A percentile compares a stretch with the other conserved stretches of the same genome.
phyloP scores from a whole-genome alignment of 106 monocot species.

The Platanthera zijinensis region DNA sequence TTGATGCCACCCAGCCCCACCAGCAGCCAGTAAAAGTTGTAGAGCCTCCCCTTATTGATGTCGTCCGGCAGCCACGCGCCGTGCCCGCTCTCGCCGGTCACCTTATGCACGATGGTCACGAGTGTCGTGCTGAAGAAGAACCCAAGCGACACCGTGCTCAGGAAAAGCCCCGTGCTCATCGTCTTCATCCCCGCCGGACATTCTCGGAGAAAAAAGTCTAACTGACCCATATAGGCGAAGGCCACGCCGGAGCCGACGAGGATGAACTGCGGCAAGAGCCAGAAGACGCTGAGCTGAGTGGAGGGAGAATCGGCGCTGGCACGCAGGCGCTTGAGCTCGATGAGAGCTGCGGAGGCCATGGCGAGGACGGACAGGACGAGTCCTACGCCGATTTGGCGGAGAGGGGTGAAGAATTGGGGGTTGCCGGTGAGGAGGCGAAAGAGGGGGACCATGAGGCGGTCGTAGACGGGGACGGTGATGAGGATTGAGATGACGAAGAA shows the following conservation, averaged over 20 bases:
- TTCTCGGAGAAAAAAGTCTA: conserved; percentile 53
- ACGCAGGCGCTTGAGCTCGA: conserved; percentile 22
- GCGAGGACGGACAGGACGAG: conserved; percentile 38
- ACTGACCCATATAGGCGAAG: conserved; percentile 40
- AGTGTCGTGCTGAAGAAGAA: conserved; percentile 21
- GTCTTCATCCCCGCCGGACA: conserved; percentile 37
- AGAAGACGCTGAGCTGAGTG: conserved; percentile 17
- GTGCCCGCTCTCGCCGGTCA: conserved; percentile 10
- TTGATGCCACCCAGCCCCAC: too few relatives aligned
- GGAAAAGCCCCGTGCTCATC: conserved; percentile 25
- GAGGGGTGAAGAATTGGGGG: conserved; percentile 27
- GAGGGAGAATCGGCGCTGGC: neutral
- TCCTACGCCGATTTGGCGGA: conserved; percentile 30
- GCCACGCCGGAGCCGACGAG: conserved; percentile 33
- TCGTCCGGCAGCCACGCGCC: conserved; percentile 30
- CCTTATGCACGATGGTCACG: conserved; percentile 18
- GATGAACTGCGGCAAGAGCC: conserved; percentile 51
- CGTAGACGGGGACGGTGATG: conserved; percentile 33
- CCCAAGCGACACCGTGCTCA: conserved; percentile 27
- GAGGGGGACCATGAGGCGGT: conserved; percentile 23
- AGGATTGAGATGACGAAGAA: conserved; percentile 29
- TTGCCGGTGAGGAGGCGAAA: conserved; percentile 28
- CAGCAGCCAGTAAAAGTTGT: conserved; percentile 39
- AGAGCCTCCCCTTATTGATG: conserved; percentile 34
- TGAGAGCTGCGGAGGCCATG: conserved; percentile 20